Evolutionary conservation across 306 rosid species (phyloP), one percentile per base, ranked within the genome.

Genomic region (Prunus mongolica): DNA sequence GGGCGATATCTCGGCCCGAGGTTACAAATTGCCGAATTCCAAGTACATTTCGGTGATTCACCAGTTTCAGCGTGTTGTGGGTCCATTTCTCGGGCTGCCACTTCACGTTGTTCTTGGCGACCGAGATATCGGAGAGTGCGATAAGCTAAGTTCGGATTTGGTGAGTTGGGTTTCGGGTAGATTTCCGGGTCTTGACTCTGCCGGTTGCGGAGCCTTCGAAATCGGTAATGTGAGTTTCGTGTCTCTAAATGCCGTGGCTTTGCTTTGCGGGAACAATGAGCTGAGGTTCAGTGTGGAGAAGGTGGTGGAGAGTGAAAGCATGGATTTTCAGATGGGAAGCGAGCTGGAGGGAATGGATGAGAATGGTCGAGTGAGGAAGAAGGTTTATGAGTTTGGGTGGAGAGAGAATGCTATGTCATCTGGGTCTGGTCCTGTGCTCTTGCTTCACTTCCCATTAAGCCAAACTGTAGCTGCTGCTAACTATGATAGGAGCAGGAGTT

Each of bases 1-100:
- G 84, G 96, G 96, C 30, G 96, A 90, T 67, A 80, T 90, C 65
- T 88, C 96, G 74, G 91, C 96, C 51, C 82, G 76, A 52, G 96
- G 96, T n/a, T 76, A 81, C 30, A 80, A 83, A 63, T 78, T 84
- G 76, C 82, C 89, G 6, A 83, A 72, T 71, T 22, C 71, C 76
- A 80, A 86, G 56, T 88, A 89, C 89, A 22, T 27, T 13, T 79
- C 89, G 1, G 89, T 88, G 77, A 76, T 86, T 19, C 88, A 25
- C 51, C 88, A 85, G 77, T 85, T 90, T 51, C 83, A 86, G 69
- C 46, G 73, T 16, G 55, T 85, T 20, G 30, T 88, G 72, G 92
- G 96, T 3, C 96, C 96, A 13, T 88, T 83, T 74, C 81, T 73
- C 41, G 86, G 63, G 28, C 84, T 86, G 46, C 96, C 92, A 28